phyloP scores from a whole-genome alignment of 345 rosid genomes.

The Dipteronia dyeriana region DNA sequence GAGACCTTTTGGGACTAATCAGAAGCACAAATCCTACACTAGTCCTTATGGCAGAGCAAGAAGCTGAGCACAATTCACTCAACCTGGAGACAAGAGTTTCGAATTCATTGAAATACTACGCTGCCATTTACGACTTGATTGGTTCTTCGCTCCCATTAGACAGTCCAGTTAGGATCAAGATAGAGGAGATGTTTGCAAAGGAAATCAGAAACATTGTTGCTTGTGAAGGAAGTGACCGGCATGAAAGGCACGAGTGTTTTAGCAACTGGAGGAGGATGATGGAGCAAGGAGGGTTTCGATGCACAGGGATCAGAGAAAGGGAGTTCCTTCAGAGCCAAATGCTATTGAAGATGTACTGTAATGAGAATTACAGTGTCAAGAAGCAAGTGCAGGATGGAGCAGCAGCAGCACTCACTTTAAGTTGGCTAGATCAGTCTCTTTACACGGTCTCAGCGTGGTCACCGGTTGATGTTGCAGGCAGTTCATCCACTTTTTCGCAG shows the following conservation, averaged over 20 bases:
- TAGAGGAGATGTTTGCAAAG: slow-evolving; percentile 82
- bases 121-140: slow-evolving; percentile 77
- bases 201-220: slow-evolving; percentile 84
- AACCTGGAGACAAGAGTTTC: slow-evolving; percentile 61
- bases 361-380: slow-evolving; percentile 44
- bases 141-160: slow-evolving; percentile 61
- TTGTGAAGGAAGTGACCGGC: slow-evolving; percentile 86
- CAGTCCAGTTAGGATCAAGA: slow-evolving; percentile 62
- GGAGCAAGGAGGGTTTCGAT: slow-evolving; percentile 80
- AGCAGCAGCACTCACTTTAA: slow-evolving; percentile 55
- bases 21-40: slow-evolving; percentile 75
- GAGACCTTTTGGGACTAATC: slow-evolving; percentile 80
- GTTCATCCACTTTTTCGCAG: slow-evolving; percentile 66
- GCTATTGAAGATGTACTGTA: slow-evolving; percentile 82
- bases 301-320: slow-evolving; percentile 61
- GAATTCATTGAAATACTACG: slow-evolving; percentile 75
- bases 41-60: slow-evolving; percentile 82
- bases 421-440: slow-evolving; percentile 84
- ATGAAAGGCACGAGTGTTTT: slow-evolving; percentile 76
- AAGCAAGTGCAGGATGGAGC: slow-evolving; percentile 46
- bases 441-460: slow-evolving; percentile 89
- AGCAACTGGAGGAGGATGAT: slow-evolving; percentile 68
- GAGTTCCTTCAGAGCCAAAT: slow-evolving; percentile 81
- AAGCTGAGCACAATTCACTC: slow-evolving; percentile 57
- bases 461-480: slow-evolving; percentile 56